phyloP scores from a whole-genome alignment of 495 filamentous ascomycete genomes.

The Hyphodiscus hymeniophilus region DNA sequence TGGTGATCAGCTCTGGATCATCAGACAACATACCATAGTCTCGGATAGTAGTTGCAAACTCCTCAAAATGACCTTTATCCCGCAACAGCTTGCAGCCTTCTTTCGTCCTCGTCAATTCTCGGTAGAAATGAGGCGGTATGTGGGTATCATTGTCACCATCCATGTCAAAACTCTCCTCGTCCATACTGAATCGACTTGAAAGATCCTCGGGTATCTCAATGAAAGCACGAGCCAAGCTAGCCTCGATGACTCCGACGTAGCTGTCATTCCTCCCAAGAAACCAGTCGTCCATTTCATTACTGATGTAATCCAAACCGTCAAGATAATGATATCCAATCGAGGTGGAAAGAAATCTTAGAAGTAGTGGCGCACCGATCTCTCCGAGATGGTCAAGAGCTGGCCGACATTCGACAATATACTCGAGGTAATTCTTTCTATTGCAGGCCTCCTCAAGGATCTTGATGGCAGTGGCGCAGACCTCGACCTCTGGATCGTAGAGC shows the following conservation, averaged over 20 bases:
- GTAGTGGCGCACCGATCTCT: conserved; percentile 89
- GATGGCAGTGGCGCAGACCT: conserved; percentile 90
- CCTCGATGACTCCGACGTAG: conserved; percentile 92
- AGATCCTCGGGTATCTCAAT: conserved; percentile 43
- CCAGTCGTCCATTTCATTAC: conserved; percentile 99
- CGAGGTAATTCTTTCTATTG: conserved; percentile 78
- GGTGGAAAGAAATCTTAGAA: conserved; percentile 89
- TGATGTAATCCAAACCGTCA: conserved; percentile 95
- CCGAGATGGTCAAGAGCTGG: conserved; percentile 95
- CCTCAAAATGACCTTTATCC: conserved; percentile 91
- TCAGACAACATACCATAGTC: conserved; percentile 76
- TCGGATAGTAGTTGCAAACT: conserved; percentile 81
- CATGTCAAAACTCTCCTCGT: conserved; percentile 43
- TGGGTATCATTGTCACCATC: conserved; percentile 41
- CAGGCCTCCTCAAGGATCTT: conserved; percentile 97
- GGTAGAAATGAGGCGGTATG: conserved; percentile 94
- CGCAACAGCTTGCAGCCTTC: conserved; percentile 86
- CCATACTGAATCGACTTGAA: conserved; percentile 41
- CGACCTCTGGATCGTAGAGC: conserved; percentile 92
- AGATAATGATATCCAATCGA: conserved; percentile 96
- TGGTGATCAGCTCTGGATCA: conserved; percentile 79
- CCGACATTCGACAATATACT: conserved; percentile 92
- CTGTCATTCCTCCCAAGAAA: conserved; percentile 90
- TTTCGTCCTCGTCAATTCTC: conserved; percentile 83
- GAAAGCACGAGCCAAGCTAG: conserved; percentile 85